Evolutionary conservation across 305 asterid species (phyloP).

Genomic region (Nicotiana rustica): DNA sequence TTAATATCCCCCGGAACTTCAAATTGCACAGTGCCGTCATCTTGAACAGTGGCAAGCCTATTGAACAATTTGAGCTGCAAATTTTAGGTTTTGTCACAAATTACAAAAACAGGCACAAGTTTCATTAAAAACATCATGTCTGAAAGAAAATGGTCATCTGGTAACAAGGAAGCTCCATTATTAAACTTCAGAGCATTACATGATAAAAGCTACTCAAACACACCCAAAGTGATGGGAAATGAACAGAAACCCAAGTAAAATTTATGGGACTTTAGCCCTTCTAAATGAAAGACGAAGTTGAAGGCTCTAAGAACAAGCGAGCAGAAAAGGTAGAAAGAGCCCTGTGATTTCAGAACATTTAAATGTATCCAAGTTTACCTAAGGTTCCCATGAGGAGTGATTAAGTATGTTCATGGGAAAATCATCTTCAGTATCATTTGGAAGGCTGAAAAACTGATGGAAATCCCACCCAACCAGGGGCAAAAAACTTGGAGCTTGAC

Average conservation of each 20-base stretch:
- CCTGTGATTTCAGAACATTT: conserved; percentile 7
- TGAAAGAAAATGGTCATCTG: neutral
- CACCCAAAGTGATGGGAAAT: conserved; percentile 8
- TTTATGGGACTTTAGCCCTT: conserved; percentile 9
- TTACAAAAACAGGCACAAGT: conserved; percentile 25
- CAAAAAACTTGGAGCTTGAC: conserved; percentile 12
- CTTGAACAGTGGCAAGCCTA: conserved; percentile 67
- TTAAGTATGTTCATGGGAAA: neutral
- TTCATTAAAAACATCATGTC: conserved; percentile 5
- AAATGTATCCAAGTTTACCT: neutral
- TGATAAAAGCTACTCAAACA: conserved; percentile 19
- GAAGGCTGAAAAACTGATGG: neutral
- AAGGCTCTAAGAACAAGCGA: conserved; percentile 19
- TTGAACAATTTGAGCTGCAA: conserved; percentile 77
- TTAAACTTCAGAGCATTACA: neutral
- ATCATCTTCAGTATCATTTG: neutral
- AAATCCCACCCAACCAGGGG: conserved; percentile 5
- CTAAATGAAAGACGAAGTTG: neutral
- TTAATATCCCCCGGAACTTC: conserved; percentile 74
- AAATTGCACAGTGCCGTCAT: conserved; percentile 88
- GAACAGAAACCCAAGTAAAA: conserved; percentile 12
- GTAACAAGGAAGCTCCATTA: conserved; percentile 6
- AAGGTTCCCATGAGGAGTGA: conserved; percentile 1
- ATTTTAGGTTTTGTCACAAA: conserved; percentile 35
- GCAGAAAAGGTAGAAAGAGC: neutral